These are phyloP conservation scores for Lithohypha guttulata DNA, from an alignment of 2,329 filamentous ascomycete species.

Conservation along the genomic window DNA sequence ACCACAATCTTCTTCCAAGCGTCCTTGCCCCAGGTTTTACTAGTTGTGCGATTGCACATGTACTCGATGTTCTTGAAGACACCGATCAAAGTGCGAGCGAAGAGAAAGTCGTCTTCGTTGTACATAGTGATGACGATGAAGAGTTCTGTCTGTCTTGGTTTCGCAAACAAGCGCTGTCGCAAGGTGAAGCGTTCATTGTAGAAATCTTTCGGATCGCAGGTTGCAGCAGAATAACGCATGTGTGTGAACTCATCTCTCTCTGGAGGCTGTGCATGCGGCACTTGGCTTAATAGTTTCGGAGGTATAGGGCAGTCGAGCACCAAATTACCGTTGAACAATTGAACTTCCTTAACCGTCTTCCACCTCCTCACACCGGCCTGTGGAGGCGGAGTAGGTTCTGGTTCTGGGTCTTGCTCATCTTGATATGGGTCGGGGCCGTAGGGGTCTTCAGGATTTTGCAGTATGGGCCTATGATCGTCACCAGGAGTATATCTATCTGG, in stretches of 20 bases:
- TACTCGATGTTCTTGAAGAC: slow-evolving; percentile 98
- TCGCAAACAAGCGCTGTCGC: slow-evolving; percentile 83
- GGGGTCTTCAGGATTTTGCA: slow-evolving; percentile 47
- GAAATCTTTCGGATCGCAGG: slow-evolving; percentile 83
- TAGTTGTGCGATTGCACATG: slow-evolving; percentile 87
- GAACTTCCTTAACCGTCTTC: slow-evolving; percentile 99
- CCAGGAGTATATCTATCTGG: slow-evolving; percentile 31
- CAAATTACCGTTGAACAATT: slow-evolving; percentile 90
- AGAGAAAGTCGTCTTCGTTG: slow-evolving; percentile 94
- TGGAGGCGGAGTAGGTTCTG: slow-evolving; percentile 30
- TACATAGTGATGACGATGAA: slow-evolving; percentile 99
- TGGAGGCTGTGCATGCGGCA: slow-evolving; percentile 65
- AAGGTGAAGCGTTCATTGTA: slow-evolving; percentile 82
- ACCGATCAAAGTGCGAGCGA: slow-evolving; percentile 89
- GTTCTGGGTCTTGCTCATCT: slow-evolving; percentile 21
- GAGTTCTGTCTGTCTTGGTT: slow-evolving; percentile 82
- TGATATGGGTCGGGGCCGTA: slow-evolving; percentile 49
- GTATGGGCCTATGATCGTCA: slow-evolving; percentile 64
- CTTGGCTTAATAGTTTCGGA: slow-evolving; percentile 72
- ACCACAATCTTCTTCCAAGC: slow-evolving; percentile 99
- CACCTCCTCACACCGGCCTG: slow-evolving; percentile 65
- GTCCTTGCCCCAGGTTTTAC: slow-evolving; percentile 96
- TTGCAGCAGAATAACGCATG: slow-evolving; percentile 85
- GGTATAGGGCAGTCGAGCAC: slow-evolving; percentile 95
- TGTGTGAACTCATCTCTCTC: slow-evolving; percentile 73